Base-by-base conservation (phyloP, 2,329 filamentous ascomycete genomes). In the Monascus ruber region DNA sequence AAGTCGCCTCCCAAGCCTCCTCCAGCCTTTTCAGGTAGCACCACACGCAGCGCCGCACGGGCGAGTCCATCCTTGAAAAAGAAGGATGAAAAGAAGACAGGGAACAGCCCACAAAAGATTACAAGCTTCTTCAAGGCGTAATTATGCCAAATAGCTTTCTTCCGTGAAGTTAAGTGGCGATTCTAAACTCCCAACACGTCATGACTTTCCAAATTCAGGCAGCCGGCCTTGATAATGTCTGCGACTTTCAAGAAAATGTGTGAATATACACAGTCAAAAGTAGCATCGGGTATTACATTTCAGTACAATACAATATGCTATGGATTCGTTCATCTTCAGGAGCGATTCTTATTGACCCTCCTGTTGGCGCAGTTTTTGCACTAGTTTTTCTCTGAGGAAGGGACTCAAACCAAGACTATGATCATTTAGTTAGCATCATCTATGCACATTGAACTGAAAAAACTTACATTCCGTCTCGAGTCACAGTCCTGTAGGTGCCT, bases 401-500 rank as follows among this genome's bases (percentile, higher is more conserved):
- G 62, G 64, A 36, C 62, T 72, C 46, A 70, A 51, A 6, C 62
- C 70, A 40, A 69, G 59, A 43, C 68, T 70, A 44, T 32, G 33
- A 34, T n/a, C 32, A 3, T 4, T 26, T 5, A 32, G 40, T 62
- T 39, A 63, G 51, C 35, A 47, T 35, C 24, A 4, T 24, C 37
- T 26, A 28, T 31, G 25, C 32, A 36, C 5, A 45, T 39, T 38
- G 8, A 6, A 9, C 2, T 31, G 9, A n/a, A 17, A 31, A 11
- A 8, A 67, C 69, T 60, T 56, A 73, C 58, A 80, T 71, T 39
- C 77, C 77, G 51, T 79, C 74, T 26, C 71, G 64, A 24, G 77
- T 81, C 10, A 76, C 60, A 33, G 76, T 58, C 37, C 77, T 62
- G 63, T 80, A 80, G n/a, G 75, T 79, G 24, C 66, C 63, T 66